Evolutionary conservation across 176 grass and related monocot genomes (phyloP).

Genomic region (Pontederia crassipes): DNA sequence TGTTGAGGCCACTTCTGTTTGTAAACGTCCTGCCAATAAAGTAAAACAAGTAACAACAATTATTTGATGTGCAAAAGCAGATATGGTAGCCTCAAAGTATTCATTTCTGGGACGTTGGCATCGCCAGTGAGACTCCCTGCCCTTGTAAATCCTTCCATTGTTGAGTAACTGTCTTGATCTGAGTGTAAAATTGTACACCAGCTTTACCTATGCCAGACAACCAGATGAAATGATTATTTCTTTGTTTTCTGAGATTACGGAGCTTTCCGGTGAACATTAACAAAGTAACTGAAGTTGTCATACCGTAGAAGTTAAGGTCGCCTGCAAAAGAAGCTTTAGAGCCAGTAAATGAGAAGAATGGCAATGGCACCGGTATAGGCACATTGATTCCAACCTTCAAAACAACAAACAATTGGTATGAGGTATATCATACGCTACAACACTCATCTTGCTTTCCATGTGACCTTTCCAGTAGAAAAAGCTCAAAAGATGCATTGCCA

Average conservation of each 20-base stretch:
- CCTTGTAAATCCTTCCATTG: constrained; percentile 76
- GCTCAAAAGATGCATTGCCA: too few species aligned
- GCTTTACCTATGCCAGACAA: constrained; percentile 55
- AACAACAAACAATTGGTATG: background rate
- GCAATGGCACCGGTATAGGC: constrained; percentile 84
- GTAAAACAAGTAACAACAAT: too few species aligned
- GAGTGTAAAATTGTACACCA: constrained; percentile 89
- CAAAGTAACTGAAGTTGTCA: background rate
- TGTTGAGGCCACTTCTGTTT: too few species aligned
- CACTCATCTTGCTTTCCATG: too few species aligned
- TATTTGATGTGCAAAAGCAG: too few species aligned
- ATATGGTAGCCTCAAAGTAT: too few species aligned
- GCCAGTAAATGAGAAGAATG: constrained; percentile 93
- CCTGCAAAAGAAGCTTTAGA: constrained; percentile 92
- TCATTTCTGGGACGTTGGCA: constrained; percentile 80
- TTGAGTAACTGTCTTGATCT: constrained; percentile 90
- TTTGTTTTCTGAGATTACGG: background rate
- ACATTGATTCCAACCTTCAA: constrained; percentile 94
- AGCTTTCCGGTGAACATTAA: background rate
- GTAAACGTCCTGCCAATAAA: too few species aligned
- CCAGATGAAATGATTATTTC: background rate
- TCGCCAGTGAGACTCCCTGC: constrained; percentile 66
- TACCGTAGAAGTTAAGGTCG: constrained; percentile 96
- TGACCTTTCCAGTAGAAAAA: too few species aligned
- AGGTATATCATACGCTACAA: too few species aligned